A percentile compares a stretch with the other conserved stretches of the same genome.
Evolutionary conservation across 2,329 filamentous ascomycete genomes (phyloP).

Genomic region (Aspergillus sclerotialis): DNA sequence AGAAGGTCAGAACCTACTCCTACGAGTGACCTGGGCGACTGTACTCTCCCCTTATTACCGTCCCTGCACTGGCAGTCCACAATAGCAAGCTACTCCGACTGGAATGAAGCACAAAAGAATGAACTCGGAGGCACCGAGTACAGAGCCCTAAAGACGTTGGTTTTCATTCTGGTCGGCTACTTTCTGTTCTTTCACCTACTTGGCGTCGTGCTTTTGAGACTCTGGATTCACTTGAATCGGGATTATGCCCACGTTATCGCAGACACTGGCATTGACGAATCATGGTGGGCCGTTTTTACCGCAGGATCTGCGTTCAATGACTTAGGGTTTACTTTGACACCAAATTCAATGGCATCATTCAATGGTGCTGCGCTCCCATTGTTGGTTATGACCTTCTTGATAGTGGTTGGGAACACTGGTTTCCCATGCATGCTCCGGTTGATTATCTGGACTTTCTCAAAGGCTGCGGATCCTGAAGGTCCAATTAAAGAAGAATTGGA

Average conservation of each 20-base stretch:
- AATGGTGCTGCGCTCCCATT: constrained; percentile 66
- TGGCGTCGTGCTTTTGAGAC: constrained; percentile 61
- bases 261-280: constrained; percentile 50
- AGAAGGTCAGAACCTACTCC: too few relatives aligned
- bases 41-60: too few relatives aligned
- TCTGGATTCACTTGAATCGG: constrained; percentile 64
- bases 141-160: constrained; percentile 74
- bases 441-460: constrained; percentile 76
- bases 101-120: constrained; percentile 81
- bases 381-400: constrained; percentile 71
- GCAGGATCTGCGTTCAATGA: constrained; percentile 84
- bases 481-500: constrained; percentile 77
- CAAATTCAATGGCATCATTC: constrained; percentile 88
- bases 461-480: constrained; percentile 54
- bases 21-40: too few relatives aligned
- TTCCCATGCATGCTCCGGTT: constrained; percentile 90
- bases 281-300: constrained; percentile 88
- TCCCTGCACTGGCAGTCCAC: constrained; percentile 69
- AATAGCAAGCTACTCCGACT: constrained; percentile 81
- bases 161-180: constrained; percentile 66
- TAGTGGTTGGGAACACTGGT: constrained; percentile 86
- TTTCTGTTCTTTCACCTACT: constrained; percentile 74
- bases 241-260: constrained; percentile 58
- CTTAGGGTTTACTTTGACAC: constrained; percentile 79
- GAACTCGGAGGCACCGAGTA: constrained; percentile 94